Evolutionary conservation across 805 yeast species (phyloP), one percentile per base, ranked within the genome.

Genomic region (Hanseniaspora hatyaiensis): DNA sequence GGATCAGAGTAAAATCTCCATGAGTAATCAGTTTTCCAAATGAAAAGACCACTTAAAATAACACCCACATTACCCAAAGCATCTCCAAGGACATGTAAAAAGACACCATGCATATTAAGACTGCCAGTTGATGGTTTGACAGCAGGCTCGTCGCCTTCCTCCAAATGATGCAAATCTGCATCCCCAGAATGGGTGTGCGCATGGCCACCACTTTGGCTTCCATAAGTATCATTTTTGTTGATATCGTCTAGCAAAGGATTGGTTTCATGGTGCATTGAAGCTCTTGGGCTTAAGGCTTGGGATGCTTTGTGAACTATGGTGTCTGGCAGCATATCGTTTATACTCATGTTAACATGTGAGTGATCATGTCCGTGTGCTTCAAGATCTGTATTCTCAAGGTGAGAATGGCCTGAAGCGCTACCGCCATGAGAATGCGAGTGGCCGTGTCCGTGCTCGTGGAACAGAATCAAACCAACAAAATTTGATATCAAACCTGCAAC

Each of bases 81-180:
- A 64, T 89, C 98, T 38, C 97, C 97, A 55, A 92, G 53, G 11
- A 92, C 98, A 60, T 89, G 98, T 59, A 89, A 70, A 60, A 85
- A 92, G 3, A 89, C 96, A 53, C 98, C 98, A 57, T 85, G 88
- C 96, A 89, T 89, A 65, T 92, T 89, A 68, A 89, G 69, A n/a
- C 95, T 83, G 13, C 34, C 34, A 3, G 22, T 23, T n/a, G 42
- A 4, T 28, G 34, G 23, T 34, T 37, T 8, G 59, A 74, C 77
- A 28, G 64, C 56, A 51, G 68, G 34, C 45, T 61, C 58, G 18
- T 31, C 44, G 34, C 54, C 33, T 49, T 39, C 31, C 52, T 46
- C 36, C 31, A 30, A 24, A 39, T 45, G 32, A 33, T 50, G 13
- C 6, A 8, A 8, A 8, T 26, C 29, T 26, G 11, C 6, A 11